Percentiles rank a stretch among this genome's conserved stretches.
These are phyloP conservation scores for Helicostylum pulchrum DNA, from an alignment of 192 early-diverging fungal species.

Conservation along the genomic window DNA sequence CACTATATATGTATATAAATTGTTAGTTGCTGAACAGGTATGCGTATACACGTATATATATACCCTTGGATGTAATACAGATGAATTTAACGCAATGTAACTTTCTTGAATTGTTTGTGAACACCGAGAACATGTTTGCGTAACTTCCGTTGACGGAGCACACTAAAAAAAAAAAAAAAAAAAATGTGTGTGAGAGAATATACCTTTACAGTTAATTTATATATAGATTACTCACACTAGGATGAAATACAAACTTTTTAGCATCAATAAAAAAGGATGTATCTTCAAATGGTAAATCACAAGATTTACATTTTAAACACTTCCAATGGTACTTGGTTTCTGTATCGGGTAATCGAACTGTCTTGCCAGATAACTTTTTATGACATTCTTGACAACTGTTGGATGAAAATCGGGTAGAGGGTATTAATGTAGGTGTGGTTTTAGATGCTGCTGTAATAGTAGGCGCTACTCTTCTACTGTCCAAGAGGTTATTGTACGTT, in stretches of 20 bases:
- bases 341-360: slow-evolving; percentile 18
- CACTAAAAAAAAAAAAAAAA: slow-evolving; percentile 12
- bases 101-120: slow-evolving; percentile 3
- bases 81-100: slow-evolving; percentile 6
- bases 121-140: slow-evolving; percentile 10
- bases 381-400: slow-evolving; percentile 2
- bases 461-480: background rate
- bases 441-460: no score
- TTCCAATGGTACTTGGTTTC: slow-evolving; percentile 20
- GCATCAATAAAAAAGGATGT: slow-evolving; percentile 22
- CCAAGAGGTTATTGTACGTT: slow-evolving; percentile 1
- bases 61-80: slow-evolving; percentile 21
- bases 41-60: background rate
- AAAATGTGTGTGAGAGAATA: background rate
- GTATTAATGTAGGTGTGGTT: background rate
- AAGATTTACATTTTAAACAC: slow-evolving; percentile 24
- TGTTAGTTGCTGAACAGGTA: background rate
- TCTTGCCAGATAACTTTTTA: slow-evolving; percentile 23
- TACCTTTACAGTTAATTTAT: background rate
- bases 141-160: background rate
- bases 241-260: slow-evolving; percentile 22
- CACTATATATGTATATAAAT: slow-evolving; percentile 23
- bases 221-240: slow-evolving; percentile 13
- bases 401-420: background rate
- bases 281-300: slow-evolving; percentile 18